These are phyloP conservation scores for Apium graveolens DNA, from an alignment of 129 eudicot species.

Conservation along the genomic window DNA sequence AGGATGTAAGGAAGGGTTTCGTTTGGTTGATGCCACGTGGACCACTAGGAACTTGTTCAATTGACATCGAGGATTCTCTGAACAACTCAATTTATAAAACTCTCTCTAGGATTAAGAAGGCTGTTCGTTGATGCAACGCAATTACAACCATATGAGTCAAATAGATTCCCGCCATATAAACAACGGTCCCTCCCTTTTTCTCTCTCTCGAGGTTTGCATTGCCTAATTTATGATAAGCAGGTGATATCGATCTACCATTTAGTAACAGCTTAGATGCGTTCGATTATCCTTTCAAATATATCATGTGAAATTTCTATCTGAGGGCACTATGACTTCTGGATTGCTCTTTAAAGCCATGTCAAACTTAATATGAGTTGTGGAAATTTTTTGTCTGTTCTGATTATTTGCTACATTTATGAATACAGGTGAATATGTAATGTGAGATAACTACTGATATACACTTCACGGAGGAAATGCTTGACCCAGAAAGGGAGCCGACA, in stretches of 20 bases:
- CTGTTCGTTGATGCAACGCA: slow-evolving; percentile 8
- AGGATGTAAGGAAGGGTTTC: not conserved
- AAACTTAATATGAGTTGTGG: not conserved
- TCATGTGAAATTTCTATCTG: not conserved
- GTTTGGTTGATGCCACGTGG: slow-evolving; percentile 15
- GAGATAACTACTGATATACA: not conserved
- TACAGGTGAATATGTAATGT: not conserved
- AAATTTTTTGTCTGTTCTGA: not conserved
- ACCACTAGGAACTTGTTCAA: slow-evolving; percentile 8
- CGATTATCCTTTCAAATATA: not conserved
- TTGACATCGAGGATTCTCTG: not conserved
- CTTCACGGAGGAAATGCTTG: not conserved
- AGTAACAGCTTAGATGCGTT: not conserved
- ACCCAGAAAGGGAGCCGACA: not conserved
- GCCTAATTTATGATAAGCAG: slow-evolving; percentile 9
- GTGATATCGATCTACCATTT: not conserved
- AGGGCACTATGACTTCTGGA: not conserved
- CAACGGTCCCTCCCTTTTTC: not conserved
- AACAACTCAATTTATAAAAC: slow-evolving; percentile 7
- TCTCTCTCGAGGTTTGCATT: not conserved
- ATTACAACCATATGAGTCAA: slow-evolving; percentile 14
- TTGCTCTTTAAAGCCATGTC: not conserved
- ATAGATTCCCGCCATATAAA: slow-evolving; percentile 13
- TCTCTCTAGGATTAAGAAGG: not conserved
- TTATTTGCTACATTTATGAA: not conserved